A percentile compares a stretch with the other conserved stretches of the same genome.
Conservation (phyloP, 2,329 filamentous ascomycete genomes). For the Purpureocillium takamizusanense region DNA sequence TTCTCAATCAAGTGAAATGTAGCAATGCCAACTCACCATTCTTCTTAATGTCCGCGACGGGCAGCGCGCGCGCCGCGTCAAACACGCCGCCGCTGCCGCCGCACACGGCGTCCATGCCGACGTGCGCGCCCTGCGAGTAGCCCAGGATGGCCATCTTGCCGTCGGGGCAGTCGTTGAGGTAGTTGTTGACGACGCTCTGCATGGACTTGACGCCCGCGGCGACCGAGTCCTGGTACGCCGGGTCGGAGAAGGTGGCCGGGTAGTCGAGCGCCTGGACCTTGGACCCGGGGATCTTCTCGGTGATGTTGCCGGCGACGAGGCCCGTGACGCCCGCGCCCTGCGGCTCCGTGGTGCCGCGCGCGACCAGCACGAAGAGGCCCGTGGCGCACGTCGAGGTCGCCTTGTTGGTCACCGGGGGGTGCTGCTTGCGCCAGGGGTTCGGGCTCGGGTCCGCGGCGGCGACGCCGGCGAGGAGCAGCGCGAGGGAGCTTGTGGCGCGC, state of each 20-base stretch:
- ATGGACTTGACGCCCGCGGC: constrained; percentile 20
- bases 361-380: constrained; percentile 30
- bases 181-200: constrained; percentile 19
- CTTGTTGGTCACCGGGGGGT: too few species aligned
- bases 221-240: constrained; percentile 25
- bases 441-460: constrained; percentile 15
- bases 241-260: constrained; percentile 23
- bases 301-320: constrained; percentile 21
- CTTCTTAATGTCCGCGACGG: constrained; percentile 17
- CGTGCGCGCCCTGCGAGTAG: constrained; percentile 34
- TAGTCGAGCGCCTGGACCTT: constrained; percentile 25
- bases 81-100: constrained; percentile 21
- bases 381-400: constrained; percentile 20
- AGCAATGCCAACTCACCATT: constrained; percentile 26
- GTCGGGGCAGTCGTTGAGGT: constrained; percentile 25
- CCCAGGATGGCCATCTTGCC: constrained; percentile 31
- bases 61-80: constrained; percentile 15
- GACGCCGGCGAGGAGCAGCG: constrained; percentile 7
- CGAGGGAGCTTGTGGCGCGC: constrained; percentile 5
- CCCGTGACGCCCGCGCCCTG: constrained; percentile 24
- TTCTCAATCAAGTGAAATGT: too few species aligned
- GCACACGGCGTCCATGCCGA: constrained; percentile 27
- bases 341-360: constrained; percentile 27
- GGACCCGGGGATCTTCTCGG: constrained; percentile 22
- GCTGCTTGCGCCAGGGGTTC: constrained; percentile 12